Evolutionary conservation across 352 stramenopile species (phyloP).

Genomic region (Phytopythium sindhum): DNA sequence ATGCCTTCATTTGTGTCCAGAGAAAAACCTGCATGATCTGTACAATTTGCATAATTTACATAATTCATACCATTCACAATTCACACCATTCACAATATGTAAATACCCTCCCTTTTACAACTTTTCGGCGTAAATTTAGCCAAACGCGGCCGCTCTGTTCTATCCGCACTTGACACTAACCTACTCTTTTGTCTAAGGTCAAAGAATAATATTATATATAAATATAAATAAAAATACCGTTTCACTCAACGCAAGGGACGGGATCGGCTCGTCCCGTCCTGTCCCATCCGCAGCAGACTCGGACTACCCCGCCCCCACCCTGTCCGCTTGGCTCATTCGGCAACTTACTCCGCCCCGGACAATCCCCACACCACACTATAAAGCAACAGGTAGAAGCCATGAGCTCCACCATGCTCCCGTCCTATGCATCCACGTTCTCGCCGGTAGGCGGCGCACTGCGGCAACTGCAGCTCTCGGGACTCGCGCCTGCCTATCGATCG

Average conservation of each 20-base stretch:
- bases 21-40: no score
- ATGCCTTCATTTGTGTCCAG: background rate
- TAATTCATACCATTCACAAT: background rate
- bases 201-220: background rate
- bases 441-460: background rate
- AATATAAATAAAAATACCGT: background rate
- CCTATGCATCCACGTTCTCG: constrained; percentile 4
- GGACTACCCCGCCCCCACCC: background rate
- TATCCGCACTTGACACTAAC: constrained; percentile 1
- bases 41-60: no score
- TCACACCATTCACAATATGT: background rate
- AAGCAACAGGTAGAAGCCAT: background rate
- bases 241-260: background rate
- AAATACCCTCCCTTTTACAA: background rate
- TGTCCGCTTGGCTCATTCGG: constrained; percentile 1
- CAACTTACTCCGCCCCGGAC: constrained; percentile 1
- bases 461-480: constrained; percentile 3
- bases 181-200: background rate
- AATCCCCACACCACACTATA: background rate
- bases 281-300: background rate
- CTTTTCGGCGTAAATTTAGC: background rate
- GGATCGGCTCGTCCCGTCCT: background rate
- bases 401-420: constrained; percentile 8
- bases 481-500: background rate
- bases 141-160: background rate